These are phyloP conservation scores for Carallia brachiata DNA, from an alignment of 345 rosid genomes.

Conservation along the genomic window DNA sequence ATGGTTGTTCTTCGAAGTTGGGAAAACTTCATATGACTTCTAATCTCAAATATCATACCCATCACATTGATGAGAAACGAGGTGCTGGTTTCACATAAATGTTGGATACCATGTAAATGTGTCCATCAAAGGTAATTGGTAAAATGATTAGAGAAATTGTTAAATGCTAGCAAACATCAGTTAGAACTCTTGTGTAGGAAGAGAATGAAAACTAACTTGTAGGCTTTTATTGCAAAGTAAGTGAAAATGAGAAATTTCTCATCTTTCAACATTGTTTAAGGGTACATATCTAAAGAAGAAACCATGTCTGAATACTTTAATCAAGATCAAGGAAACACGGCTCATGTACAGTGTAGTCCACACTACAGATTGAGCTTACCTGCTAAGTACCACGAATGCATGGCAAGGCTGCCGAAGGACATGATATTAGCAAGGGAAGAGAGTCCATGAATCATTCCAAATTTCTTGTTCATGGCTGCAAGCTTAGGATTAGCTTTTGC, in stretches of 20 bases:
- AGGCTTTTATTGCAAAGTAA: constrained; percentile 7
- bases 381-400: constrained; percentile 97
- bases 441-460: constrained; percentile 96
- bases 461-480: constrained; percentile 97
- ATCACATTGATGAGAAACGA: no score
- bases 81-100: no score
- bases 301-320: neutral
- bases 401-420: constrained; percentile 88
- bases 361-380: constrained; percentile 78
- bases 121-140: no score
- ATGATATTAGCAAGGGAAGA: constrained; percentile 92
- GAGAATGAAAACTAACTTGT: no score
- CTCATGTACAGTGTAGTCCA: neutral
- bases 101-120: no score
- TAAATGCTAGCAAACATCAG: no score
- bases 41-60: no score
- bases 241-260: neutral
- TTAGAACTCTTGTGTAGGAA: no score
- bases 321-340: neutral
- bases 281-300: neutral
- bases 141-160: no score
- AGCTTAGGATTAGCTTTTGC: constrained; percentile 86
- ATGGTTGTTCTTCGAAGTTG: neutral
- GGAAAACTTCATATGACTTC: neutral
- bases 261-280: constrained; percentile 2